A percentile compares a stretch with the other conserved stretches of the same genome.
Evolutionary conservation across 106 monocot species (phyloP).

Genomic region (Iris macrosiphon): DNA sequence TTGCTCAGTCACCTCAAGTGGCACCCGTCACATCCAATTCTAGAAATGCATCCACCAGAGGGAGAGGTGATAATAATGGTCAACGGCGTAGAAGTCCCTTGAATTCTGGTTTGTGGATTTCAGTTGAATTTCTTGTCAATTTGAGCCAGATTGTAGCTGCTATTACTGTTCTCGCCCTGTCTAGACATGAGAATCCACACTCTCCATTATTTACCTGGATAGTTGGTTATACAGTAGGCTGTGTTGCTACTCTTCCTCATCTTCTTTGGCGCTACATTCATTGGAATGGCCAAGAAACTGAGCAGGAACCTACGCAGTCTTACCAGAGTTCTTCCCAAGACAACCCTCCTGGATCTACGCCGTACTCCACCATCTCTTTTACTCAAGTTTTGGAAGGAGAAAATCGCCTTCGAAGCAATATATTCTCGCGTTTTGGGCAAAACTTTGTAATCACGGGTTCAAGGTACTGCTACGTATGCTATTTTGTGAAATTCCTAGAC

Average conservation of each 20-base stretch:
- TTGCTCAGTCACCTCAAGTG: conserved; percentile 5
- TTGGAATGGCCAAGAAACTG: conserved; percentile 28
- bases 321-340: conserved; percentile 19
- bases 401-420: background rate
- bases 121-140: conserved; percentile 49
- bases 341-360: conserved; percentile 15
- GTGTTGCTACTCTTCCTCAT: conserved; percentile 49
- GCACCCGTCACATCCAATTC: conserved; percentile 13
- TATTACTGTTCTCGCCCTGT: conserved; percentile 41
- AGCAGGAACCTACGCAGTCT: conserved; percentile 23
- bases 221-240: conserved; percentile 42
- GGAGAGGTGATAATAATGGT: conserved; percentile 39
- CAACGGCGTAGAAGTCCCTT: conserved; percentile 46
- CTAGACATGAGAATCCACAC: conserved; percentile 57
- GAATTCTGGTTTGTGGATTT: conserved; percentile 73
- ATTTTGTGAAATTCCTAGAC: no score
- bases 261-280: conserved; percentile 64
- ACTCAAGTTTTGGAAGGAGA: conserved; percentile 23
- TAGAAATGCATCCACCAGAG: conserved; percentile 27
- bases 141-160: conserved; percentile 59
- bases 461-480: conserved; percentile 21
- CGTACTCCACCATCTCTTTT: conserved; percentile 24
- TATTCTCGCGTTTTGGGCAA: conserved; percentile 16
- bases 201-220: conserved; percentile 64
- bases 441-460: conserved; percentile 17